phyloP scores from a whole-genome alignment of 352 stramenopile genomes.

The Blastocystis hominis region DNA sequence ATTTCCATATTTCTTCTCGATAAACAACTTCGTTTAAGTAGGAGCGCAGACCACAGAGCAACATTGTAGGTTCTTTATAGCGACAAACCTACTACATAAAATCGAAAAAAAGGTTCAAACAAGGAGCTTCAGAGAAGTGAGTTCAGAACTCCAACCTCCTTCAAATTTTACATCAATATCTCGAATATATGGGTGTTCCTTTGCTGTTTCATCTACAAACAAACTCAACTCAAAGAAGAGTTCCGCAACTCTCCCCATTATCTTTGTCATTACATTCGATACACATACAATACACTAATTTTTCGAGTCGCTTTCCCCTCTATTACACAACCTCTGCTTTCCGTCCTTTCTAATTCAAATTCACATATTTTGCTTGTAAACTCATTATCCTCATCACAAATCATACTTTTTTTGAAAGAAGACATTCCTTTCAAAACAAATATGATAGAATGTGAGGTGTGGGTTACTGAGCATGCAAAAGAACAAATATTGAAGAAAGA shows the following conservation, averaged over 20 bases:
- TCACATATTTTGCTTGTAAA: neutral
- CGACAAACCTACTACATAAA: neutral
- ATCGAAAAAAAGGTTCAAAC: neutral
- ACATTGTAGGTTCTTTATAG: neutral
- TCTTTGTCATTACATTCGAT: neutral
- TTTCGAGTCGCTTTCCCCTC: neutral
- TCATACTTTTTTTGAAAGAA: too few relatives aligned
- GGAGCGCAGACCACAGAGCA: conserved; percentile 14
- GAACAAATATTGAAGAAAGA: neutral
- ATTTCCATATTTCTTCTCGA: neutral
- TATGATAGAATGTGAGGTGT: neutral
- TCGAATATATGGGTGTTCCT: neutral
- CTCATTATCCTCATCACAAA: neutral
- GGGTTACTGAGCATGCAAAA: neutral
- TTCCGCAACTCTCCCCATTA: neutral
- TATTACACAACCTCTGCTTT: neutral
- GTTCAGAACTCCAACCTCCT: conserved; percentile 15
- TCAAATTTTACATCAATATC: neutral
- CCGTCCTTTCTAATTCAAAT: neutral
- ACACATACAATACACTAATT: neutral
- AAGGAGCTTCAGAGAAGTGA: neutral
- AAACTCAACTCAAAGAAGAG: neutral
- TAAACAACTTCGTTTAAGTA: conserved; percentile 38
- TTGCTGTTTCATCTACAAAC: neutral
- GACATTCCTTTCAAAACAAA: neutral